A percentile compares a stretch with the other conserved stretches of the same genome.
Evolutionary conservation across 2,329 filamentous ascomycete species (phyloP).

Genomic region (Chaetomiaceae sp.): DNA sequence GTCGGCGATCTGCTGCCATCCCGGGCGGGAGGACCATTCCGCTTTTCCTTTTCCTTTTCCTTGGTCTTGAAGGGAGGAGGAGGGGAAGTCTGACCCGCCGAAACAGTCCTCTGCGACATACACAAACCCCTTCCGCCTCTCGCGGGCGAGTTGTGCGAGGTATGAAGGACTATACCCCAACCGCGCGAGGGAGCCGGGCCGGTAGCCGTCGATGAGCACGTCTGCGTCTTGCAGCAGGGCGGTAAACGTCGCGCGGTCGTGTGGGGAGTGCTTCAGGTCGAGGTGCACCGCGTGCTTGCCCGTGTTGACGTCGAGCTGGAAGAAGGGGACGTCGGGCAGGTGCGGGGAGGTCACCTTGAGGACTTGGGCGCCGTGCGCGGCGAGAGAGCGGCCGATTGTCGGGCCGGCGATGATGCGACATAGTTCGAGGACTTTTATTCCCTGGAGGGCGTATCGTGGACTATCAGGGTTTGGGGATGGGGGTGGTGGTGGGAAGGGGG

Average conservation of each 20-base stretch:
- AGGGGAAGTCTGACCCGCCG: constrained; percentile 43
- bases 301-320: constrained; percentile 68
- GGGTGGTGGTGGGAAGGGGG: constrained; percentile 34
- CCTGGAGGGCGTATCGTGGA: constrained; percentile 42
- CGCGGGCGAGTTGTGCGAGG: constrained; percentile 48
- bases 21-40: constrained; percentile 60
- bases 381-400: constrained; percentile 65
- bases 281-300: constrained; percentile 65
- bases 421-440: constrained; percentile 69
- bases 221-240: constrained; percentile 58
- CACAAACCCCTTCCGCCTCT: constrained; percentile 58
- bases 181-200: constrained; percentile 59
- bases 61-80: constrained; percentile 21
- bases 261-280: constrained; percentile 49
- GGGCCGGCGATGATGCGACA: constrained; percentile 73
- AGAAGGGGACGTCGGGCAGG: constrained; percentile 67
- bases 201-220: constrained; percentile 63
- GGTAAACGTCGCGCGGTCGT: constrained; percentile 54
- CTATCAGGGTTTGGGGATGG: constrained; percentile 2
- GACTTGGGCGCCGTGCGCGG: constrained; percentile 72
- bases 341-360: constrained; percentile 65
- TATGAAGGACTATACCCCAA: constrained; percentile 59
- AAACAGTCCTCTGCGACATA: constrained; percentile 71
- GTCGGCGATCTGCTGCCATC: constrained; percentile 71
- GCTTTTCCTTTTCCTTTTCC: constrained; percentile 19